phyloP scores from a whole-genome alignment of 2,329 filamentous ascomycete genomes.

The Diaporthe helianthi region DNA sequence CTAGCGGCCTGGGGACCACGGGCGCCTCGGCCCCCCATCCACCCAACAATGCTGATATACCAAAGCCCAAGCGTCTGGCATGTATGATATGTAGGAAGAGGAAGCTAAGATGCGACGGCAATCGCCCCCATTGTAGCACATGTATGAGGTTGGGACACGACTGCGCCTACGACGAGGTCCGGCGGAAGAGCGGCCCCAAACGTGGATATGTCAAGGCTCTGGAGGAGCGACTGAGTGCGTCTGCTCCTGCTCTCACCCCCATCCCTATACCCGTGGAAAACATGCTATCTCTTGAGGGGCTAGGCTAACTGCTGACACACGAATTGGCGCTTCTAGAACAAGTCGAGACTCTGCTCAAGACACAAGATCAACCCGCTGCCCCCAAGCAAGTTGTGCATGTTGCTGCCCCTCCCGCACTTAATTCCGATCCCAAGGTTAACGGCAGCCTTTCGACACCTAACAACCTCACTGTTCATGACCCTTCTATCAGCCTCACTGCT shows the following conservation, averaged over 20 bases:
- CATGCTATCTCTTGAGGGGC: not conserved
- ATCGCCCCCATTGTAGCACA: constrained; percentile 84
- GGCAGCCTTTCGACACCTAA: constrained; percentile 44
- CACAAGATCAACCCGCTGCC: constrained; percentile 63
- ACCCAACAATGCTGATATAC: constrained; percentile 61
- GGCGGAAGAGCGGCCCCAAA: constrained; percentile 94
- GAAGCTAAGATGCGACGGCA: constrained; percentile 89
- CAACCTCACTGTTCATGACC: constrained; percentile 53
- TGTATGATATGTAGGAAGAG: constrained; percentile 93
- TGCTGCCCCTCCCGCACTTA: constrained; percentile 41
- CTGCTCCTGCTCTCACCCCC: not conserved
- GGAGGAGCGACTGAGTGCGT: constrained; percentile 87
- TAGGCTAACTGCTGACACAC: constrained; percentile 30
- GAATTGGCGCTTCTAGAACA: constrained; percentile 66
- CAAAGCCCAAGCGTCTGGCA: constrained; percentile 90
- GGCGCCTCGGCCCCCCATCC: constrained; percentile 45
- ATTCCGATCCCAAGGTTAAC: constrained; percentile 40
- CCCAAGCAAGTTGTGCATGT: constrained; percentile 24
- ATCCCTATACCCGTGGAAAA: not conserved
- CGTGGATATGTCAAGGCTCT: constrained; percentile 93
- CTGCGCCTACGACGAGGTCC: constrained; percentile 89
- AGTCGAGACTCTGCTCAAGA: constrained; percentile 90
- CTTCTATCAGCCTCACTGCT: constrained; percentile 54
- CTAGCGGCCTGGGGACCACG: constrained; percentile 44
- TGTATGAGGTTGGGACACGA: constrained; percentile 86